Conservation (phyloP, 139 green algal species). For the Chlorella sp. region DNA sequence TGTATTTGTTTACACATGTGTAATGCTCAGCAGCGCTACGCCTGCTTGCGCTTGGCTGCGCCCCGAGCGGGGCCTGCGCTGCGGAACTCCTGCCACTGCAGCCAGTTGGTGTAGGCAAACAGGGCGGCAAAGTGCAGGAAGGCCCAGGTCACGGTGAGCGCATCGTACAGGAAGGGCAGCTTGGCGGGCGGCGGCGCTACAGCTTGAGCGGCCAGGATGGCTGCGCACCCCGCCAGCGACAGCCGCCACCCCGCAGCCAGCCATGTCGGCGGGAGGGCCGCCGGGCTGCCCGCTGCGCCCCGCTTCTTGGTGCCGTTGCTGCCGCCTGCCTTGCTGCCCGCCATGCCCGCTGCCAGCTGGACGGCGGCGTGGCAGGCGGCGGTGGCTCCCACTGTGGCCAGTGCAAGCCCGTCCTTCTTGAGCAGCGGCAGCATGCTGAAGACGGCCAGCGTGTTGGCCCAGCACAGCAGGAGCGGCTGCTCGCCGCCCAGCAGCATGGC, state of each 20-base stretch:
- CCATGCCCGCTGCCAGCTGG: not conserved
- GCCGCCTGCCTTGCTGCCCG: not conserved
- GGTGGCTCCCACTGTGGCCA: conserved; percentile 56
- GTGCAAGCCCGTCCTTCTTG: conserved; percentile 73
- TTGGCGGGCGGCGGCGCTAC: conserved; percentile 25
- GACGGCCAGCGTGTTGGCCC: conserved; percentile 58
- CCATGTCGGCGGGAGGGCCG: not conserved
- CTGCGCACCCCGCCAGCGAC: not conserved
- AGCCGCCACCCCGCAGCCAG: not conserved
- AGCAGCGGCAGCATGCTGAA: conserved; percentile 96
- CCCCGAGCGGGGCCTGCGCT: not conserved
- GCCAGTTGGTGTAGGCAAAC: conserved; percentile 24
- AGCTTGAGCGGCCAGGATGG: not conserved
- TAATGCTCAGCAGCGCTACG: not conserved
- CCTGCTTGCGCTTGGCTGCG: conserved; percentile 6
- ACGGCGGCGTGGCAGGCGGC: conserved; percentile 13
- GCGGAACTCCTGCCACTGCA: conserved; percentile 8
- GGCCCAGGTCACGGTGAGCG: conserved; percentile 23
- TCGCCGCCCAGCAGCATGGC: conserved; percentile 68
- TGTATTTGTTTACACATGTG: not conserved
- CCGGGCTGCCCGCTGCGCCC: not conserved
- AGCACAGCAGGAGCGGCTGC: conserved; percentile 62
- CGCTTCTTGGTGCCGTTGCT: not conserved
- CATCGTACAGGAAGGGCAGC: conserved; percentile 48
- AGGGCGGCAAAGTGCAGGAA: conserved; percentile 34